Evolutionary conservation across 2,329 filamentous ascomycete species (phyloP).

Genomic region (Penicillium sp.): DNA sequence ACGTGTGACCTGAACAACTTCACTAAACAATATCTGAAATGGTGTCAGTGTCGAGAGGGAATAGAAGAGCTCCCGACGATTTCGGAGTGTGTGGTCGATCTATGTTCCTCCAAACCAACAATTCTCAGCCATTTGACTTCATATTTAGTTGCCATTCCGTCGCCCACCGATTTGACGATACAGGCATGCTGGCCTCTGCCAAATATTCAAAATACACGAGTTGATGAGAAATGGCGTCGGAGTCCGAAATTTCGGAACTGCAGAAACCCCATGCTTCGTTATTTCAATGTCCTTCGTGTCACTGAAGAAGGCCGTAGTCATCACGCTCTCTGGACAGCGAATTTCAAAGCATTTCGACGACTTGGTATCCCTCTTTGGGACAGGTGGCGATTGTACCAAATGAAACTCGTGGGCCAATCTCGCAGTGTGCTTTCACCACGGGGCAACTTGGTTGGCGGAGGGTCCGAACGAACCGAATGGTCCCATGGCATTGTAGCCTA

Average conservation of each 20-base stretch:
- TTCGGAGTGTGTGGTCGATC: background rate
- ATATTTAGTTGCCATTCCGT: background rate
- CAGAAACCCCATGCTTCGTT: background rate
- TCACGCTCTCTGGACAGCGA: background rate
- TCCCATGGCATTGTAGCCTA: background rate
- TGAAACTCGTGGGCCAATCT: background rate
- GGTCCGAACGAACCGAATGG: background rate
- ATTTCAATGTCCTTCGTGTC: background rate
- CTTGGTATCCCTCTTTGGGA: background rate
- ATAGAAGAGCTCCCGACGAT: background rate
- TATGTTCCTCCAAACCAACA: background rate
- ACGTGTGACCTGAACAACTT: background rate
- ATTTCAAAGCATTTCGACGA: background rate
- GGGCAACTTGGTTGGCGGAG: background rate
- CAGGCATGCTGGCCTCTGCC: background rate
- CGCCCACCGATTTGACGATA: background rate
- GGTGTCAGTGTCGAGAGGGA: background rate
- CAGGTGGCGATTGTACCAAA: background rate
- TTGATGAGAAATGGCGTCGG: background rate
- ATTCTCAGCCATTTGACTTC: background rate
- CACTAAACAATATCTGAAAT: background rate
- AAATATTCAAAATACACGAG: too few relatives aligned
- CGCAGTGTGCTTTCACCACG: background rate
- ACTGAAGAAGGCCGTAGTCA: background rate
- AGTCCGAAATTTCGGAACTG: background rate